Evolutionary conservation across 768 basidiomycete species (phyloP).

Genomic region (Suillus brevipes): DNA sequence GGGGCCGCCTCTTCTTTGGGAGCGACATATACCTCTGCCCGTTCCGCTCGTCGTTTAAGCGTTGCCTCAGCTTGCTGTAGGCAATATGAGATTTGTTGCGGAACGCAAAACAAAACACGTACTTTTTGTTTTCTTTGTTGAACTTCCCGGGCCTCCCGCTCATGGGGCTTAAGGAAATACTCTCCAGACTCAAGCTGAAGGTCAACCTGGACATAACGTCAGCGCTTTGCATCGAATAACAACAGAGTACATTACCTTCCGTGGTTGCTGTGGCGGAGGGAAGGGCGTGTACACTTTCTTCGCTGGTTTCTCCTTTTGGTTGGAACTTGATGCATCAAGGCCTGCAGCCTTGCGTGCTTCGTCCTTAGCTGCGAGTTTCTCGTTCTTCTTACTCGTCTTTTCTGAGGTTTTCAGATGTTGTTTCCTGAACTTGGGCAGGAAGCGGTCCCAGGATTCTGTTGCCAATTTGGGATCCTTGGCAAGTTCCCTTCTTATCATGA

Average conservation of each 20-base stretch:
- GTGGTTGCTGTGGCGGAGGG: slow-evolving; percentile 90
- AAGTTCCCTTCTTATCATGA: slow-evolving; percentile 97
- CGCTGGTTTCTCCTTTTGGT: slow-evolving; percentile 50
- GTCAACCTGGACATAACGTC: slow-evolving; percentile 59
- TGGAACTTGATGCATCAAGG: slow-evolving; percentile 39
- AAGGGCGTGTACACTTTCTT: slow-evolving; percentile 99
- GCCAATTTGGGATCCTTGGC: slow-evolving; percentile 98
- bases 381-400: slow-evolving; percentile 91
- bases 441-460: slow-evolving; percentile 94
- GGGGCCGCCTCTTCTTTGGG: slow-evolving; percentile 77
- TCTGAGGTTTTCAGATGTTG: slow-evolving; percentile 91
- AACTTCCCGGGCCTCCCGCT: slow-evolving; percentile 78
- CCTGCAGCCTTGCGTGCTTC: slow-evolving; percentile 70
- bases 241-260: slow-evolving; percentile 61
- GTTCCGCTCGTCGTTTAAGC: slow-evolving; percentile 70
- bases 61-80: slow-evolving; percentile 76
- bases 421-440: slow-evolving; percentile 94
- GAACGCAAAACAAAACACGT: background rate
- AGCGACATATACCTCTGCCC: slow-evolving; percentile 86
- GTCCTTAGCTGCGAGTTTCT: slow-evolving; percentile 56
- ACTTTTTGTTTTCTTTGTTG: slow-evolving; percentile 72
- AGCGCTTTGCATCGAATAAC: slow-evolving; percentile 9
- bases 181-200: slow-evolving; percentile 95
- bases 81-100: slow-evolving; percentile 6
- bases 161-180: slow-evolving; percentile 92